Evolutionary conservation across 2,329 filamentous ascomycete species (phyloP).

Genomic region (Penicillium sp.): DNA sequence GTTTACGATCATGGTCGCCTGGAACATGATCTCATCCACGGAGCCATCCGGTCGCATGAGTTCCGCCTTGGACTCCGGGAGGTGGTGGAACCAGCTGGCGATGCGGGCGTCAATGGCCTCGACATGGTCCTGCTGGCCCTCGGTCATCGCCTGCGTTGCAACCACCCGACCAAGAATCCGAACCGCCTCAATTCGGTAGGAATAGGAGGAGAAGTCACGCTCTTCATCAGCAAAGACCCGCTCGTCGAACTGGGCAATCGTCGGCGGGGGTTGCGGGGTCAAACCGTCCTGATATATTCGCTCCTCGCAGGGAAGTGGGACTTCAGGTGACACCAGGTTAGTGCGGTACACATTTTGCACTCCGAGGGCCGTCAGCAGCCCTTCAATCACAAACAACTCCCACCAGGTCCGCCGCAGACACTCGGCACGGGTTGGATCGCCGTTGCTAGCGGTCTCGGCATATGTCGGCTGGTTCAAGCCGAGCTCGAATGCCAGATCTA

Average conservation of each 20-base stretch:
- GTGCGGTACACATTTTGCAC: constrained; percentile 60
- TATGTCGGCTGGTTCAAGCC: constrained; percentile 74
- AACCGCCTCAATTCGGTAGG: constrained; percentile 81
- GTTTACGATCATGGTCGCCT: constrained; percentile 79
- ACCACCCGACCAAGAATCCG: constrained; percentile 80
- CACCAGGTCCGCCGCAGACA: constrained; percentile 90
- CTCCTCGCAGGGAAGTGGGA: constrained; percentile 81
- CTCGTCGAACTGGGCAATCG: constrained; percentile 76
- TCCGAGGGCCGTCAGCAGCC: constrained; percentile 76
- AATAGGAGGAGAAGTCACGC: constrained; percentile 76
- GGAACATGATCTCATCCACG: constrained; percentile 89
- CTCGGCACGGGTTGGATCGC: constrained; percentile 74
- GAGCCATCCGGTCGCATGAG: constrained; percentile 70
- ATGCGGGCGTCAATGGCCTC: constrained; percentile 63
- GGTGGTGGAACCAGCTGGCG: constrained; percentile 77
- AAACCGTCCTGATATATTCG: constrained; percentile 60
- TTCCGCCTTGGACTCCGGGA: constrained; percentile 73
- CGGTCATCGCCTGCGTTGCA: constrained; percentile 40
- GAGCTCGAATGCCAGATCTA: constrained; percentile 74
- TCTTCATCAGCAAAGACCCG: constrained; percentile 73
- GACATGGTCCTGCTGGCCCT: constrained; percentile 58
- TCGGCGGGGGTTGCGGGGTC: constrained; percentile 62
- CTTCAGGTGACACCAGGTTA: constrained; percentile 70
- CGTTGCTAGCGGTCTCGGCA: constrained; percentile 65
- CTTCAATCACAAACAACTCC: constrained; percentile 81